phyloP scores from a whole-genome alignment of 495 filamentous ascomycete species.

The Copromyces sp. region DNA sequence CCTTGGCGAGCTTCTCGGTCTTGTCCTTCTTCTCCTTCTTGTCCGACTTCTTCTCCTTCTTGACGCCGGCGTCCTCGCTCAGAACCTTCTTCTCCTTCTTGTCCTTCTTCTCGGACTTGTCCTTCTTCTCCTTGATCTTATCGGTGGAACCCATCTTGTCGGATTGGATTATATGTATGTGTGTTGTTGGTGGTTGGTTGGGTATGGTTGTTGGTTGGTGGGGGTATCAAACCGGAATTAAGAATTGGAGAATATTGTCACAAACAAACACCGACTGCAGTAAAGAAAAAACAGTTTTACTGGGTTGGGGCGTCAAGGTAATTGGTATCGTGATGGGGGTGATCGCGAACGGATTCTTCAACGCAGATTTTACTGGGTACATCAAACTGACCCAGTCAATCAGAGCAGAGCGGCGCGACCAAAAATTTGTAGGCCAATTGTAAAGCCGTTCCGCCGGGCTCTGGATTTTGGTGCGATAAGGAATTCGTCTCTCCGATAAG shows the following conservation, averaged over 20 bases:
- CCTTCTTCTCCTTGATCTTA: slow-evolving; percentile 13
- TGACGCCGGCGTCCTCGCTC: slow-evolving; percentile 35
- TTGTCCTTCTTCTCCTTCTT: slow-evolving; percentile 69
- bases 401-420: slow-evolving; percentile 3
- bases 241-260: background rate
- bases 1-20: slow-evolving; percentile 37
- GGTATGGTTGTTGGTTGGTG: background rate
- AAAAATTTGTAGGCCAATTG: slow-evolving; percentile 26
- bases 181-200: background rate
- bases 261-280: background rate
- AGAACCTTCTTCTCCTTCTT: slow-evolving; percentile 11
- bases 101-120: slow-evolving; percentile 5
- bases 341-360: background rate
- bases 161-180: background rate
- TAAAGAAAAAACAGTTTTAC: background rate
- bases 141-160: slow-evolving; percentile 17
- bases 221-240: background rate
- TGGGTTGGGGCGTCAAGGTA: background rate
- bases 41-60: slow-evolving; percentile 67
- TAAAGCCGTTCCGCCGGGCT: slow-evolving; percentile 13
- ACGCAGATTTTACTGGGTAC: slow-evolving; percentile 14
- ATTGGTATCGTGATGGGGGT: background rate
- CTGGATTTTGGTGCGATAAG: background rate
- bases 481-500: background rate
- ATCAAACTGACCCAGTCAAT: background rate